phyloP scores from a whole-genome alignment of 176 grass and related monocot genomes.

The Pontederia crassipes region DNA sequence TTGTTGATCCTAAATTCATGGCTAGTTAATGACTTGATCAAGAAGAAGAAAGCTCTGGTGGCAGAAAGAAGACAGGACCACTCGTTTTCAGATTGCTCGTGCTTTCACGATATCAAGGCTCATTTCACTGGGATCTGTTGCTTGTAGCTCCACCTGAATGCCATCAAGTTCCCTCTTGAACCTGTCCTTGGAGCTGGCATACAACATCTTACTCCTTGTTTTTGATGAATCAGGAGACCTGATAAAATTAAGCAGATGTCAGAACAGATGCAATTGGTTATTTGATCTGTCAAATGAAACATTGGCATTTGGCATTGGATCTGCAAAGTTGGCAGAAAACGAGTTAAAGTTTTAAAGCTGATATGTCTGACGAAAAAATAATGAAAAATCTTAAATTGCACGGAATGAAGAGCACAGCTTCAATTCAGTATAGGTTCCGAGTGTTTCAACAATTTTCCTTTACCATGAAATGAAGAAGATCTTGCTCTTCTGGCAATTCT shows the following conservation, averaged over 20 bases:
- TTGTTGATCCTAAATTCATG: too few species aligned
- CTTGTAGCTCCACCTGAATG: slow-evolving; percentile 24
- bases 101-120: slow-evolving; percentile 21
- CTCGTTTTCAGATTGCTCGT: slow-evolving; percentile 4
- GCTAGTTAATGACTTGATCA: too few species aligned
- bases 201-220: slow-evolving; percentile 21
- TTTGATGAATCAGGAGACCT: slow-evolving; percentile 13
- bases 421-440: not conserved
- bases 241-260: too few species aligned
- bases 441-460: not conserved
- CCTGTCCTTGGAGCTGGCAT: slow-evolving; percentile 22
- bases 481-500: slow-evolving; percentile 32
- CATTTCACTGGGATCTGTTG: slow-evolving; percentile 23
- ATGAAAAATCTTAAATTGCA: not conserved
- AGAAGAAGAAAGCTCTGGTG: too few species aligned
- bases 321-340: too few species aligned
- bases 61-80: too few species aligned
- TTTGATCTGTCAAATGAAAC: too few species aligned
- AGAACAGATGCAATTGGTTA: too few species aligned
- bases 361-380: too few species aligned
- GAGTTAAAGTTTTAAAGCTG: too few species aligned
- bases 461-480: slow-evolving; percentile 29
- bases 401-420: not conserved
- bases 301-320: too few species aligned
- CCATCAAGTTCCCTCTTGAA: slow-evolving; percentile 28